phyloP scores from a whole-genome alignment of 2,329 filamentous ascomycete genomes.

The Tolypocladium guangdongense region DNA sequence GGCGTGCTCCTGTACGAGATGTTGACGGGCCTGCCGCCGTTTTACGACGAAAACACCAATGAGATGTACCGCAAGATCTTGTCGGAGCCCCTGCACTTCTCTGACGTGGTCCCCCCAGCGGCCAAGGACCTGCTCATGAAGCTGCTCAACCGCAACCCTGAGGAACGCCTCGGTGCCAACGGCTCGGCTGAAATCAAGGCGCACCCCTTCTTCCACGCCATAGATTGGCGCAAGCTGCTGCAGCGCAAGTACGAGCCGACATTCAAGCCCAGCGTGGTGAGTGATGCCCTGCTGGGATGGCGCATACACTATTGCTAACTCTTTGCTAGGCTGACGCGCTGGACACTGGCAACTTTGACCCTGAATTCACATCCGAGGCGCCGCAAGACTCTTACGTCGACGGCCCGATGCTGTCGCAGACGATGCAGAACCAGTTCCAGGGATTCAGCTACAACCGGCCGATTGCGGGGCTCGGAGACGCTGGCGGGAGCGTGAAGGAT shows the following conservation, averaged over 20 bases:
- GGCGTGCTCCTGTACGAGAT: constrained; percentile 97
- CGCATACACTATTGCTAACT: background rate
- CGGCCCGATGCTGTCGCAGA: constrained; percentile 81
- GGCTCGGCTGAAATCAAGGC: constrained; percentile 97
- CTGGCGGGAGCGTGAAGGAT: constrained; percentile 87
- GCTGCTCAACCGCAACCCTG: constrained; percentile 84
- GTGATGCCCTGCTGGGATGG: constrained; percentile 27
- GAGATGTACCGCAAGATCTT: constrained; percentile 99
- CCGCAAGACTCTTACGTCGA: constrained; percentile 92
- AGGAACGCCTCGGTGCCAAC: constrained; percentile 80
- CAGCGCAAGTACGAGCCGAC: constrained; percentile 97
- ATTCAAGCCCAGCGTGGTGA: constrained; percentile 92
- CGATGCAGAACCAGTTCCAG: constrained; percentile 89
- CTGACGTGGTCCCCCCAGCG: constrained; percentile 84
- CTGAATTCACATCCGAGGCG: constrained; percentile 80
- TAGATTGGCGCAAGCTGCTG: constrained; percentile 95
- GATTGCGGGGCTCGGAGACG: constrained; percentile 85
- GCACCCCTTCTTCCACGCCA: constrained; percentile 97
- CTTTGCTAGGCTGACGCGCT: constrained; percentile 59
- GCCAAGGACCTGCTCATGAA: constrained; percentile 87
- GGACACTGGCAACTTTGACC: constrained; percentile 87
- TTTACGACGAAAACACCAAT: constrained; percentile 98
- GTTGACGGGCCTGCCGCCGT: constrained; percentile 92
- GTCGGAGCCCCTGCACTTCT: constrained; percentile 91
- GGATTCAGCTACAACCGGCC: constrained; percentile 97